A percentile compares a stretch with the other conserved stretches of the same genome.
These are phyloP conservation scores for Phytophthora sp. DNA, from an alignment of 352 stramenopile genomes.

Conservation along the genomic window DNA sequence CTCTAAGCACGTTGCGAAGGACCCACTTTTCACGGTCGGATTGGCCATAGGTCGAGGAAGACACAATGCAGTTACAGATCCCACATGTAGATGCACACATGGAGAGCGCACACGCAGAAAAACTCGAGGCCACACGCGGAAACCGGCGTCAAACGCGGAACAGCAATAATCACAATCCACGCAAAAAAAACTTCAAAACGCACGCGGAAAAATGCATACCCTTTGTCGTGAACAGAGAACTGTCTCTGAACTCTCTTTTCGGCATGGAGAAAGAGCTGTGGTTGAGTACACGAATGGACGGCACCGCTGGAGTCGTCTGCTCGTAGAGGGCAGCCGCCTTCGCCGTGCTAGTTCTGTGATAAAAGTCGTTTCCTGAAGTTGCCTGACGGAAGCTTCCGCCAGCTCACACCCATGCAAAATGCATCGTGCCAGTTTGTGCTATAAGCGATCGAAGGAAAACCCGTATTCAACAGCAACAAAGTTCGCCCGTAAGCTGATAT, in stretches of 20 bases:
- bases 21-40: no score
- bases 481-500: background rate
- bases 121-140: no score
- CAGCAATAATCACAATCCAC: no score
- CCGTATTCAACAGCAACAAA: conserved; percentile 1
- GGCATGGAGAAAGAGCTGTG: background rate
- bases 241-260: background rate
- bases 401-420: conserved; percentile 1
- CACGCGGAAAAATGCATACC: no score
- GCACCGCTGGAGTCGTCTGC: background rate
- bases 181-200: no score
- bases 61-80: no score
- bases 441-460: background rate
- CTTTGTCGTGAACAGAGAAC: no score
- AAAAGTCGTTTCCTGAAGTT: background rate
- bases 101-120: no score
- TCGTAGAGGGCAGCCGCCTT: background rate
- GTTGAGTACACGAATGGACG: conserved; percentile 1
- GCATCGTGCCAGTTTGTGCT: background rate
- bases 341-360: background rate
- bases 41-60: no score
- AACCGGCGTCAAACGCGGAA: no score
- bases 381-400: conserved; percentile 2
- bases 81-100: no score
- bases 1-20: no score